phyloP scores from a whole-genome alignment of 768 basidiomycete genomes.

The Multifurca ochricompacta region DNA sequence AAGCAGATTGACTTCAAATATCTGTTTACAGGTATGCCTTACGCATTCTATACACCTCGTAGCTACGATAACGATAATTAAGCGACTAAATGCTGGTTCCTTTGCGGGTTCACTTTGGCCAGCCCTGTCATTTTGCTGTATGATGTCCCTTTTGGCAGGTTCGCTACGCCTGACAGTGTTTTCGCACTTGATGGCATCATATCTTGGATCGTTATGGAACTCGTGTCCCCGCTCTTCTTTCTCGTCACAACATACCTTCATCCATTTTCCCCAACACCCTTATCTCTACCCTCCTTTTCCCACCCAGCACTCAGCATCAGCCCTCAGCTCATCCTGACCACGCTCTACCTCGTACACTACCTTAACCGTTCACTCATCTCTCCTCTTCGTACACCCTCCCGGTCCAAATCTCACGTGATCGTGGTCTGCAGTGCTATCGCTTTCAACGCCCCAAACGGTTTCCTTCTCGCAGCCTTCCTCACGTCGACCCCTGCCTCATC shows the following conservation, averaged over 20 bases:
- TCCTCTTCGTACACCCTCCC: constrained; percentile 71
- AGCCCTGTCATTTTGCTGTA: constrained; percentile 40
- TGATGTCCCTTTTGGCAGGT: constrained; percentile 78
- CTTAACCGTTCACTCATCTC: constrained; percentile 73
- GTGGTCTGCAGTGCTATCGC: constrained; percentile 46
- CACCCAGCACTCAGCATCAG: constrained; percentile 27
- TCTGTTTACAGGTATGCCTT: constrained; percentile 11
- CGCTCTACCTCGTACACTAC: constrained; percentile 70
- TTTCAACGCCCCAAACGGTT: constrained; percentile 73
- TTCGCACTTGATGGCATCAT: constrained; percentile 46
- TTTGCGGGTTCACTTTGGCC: not conserved
- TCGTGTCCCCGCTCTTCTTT: constrained; percentile 52
- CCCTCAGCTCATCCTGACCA: constrained; percentile 36
- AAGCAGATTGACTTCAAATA: constrained; percentile 14
- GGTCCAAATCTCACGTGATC: constrained; percentile 64
- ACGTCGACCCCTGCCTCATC: constrained; percentile 45
- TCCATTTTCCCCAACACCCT: constrained; percentile 35
- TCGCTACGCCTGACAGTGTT: constrained; percentile 42
- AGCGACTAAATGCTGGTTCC: constrained; percentile 16
- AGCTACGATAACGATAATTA: no score
- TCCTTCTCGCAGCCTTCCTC: constrained; percentile 62
- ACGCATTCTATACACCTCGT: not conserved
- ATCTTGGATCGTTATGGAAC: constrained; percentile 77
- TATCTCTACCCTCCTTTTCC: constrained; percentile 30
- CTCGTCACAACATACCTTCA: constrained; percentile 40